Evolutionary conservation across 306 rosid species (phyloP).

Genomic region (Sicyos edulis): DNA sequence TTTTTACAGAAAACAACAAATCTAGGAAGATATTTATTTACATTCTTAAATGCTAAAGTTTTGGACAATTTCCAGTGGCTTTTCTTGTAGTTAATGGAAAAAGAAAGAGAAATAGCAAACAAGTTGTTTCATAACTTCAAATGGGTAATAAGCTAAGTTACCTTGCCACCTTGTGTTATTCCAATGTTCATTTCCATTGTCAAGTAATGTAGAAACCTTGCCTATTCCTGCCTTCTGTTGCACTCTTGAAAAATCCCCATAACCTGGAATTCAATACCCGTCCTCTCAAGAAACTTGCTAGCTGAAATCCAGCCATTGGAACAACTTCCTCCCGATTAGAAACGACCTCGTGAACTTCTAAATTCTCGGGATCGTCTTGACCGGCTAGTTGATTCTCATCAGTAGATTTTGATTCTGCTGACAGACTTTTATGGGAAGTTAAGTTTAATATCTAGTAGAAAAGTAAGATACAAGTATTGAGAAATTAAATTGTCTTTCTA

Average conservation of each 20-base stretch:
- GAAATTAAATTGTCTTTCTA: neutral
- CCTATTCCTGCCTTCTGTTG: constrained; percentile 25
- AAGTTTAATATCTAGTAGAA: neutral
- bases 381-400: constrained; percentile 13
- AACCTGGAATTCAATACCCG: constrained; percentile 31
- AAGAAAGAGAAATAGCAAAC: constrained; percentile 2
- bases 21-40: neutral
- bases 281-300: constrained; percentile 28
- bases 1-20: constrained; percentile 3
- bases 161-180: constrained; percentile 17
- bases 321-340: constrained; percentile 24
- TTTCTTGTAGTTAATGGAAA: neutral
- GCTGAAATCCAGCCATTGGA: constrained; percentile 21
- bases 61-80: neutral
- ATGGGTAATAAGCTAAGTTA: neutral
- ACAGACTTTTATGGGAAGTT: constrained; percentile 20
- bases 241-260: constrained; percentile 21
- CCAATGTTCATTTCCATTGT: constrained; percentile 1
- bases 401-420: constrained; percentile 21
- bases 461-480: neutral
- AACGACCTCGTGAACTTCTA: constrained; percentile 15
- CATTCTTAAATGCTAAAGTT: neutral
- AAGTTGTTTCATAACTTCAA: neutral
- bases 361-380: constrained; percentile 5
- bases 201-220: constrained; percentile 15